Conservation (phyloP, 2,329 filamentous ascomycete species). For the Didymella lethalis region DNA sequence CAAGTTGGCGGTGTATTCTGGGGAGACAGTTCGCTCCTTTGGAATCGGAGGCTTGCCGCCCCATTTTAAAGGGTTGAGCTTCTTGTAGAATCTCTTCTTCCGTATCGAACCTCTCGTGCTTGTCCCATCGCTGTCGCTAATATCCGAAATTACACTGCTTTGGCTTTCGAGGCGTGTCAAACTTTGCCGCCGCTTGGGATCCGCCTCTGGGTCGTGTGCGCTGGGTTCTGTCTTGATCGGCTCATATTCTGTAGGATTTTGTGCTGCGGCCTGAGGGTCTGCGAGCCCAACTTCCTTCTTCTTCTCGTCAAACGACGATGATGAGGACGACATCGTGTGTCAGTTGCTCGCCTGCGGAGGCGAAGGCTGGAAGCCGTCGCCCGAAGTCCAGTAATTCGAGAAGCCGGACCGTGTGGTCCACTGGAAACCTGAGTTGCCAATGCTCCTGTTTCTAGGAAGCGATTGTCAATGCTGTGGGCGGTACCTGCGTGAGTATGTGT, state of each 20-base stretch:
- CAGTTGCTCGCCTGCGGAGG: neutral
- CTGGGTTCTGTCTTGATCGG: conserved; percentile 51
- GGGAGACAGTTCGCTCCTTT: conserved; percentile 62
- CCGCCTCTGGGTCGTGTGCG: conserved; percentile 29
- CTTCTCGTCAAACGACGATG: conserved; percentile 40
- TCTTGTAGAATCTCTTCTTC: conserved; percentile 68
- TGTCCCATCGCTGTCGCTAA: conserved; percentile 38
- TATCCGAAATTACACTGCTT: conserved; percentile 40
- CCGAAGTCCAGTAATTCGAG: conserved; percentile 1
- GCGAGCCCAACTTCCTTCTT: conserved; percentile 50
- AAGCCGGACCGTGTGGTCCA: conserved; percentile 3
- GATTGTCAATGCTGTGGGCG: neutral
- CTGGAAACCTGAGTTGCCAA: neutral
- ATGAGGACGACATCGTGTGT: conserved; percentile 32
- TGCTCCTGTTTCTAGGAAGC: conserved; percentile 1
- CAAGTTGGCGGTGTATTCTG: conserved; percentile 76
- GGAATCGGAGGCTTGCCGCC: conserved; percentile 64
- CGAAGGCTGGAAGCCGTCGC: conserved; percentile 6
- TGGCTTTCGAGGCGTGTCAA: conserved; percentile 42
- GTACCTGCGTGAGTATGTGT: conserved; percentile 1
- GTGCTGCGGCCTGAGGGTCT: conserved; percentile 47
- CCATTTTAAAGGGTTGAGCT: conserved; percentile 57
- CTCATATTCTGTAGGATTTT: conserved; percentile 49
- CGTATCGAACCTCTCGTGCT: conserved; percentile 37
- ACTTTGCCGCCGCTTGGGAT: conserved; percentile 19